Evolutionary conservation across 805 yeast genomes (phyloP), one percentile per base, ranked within the genome.

Genomic region (Hanseniaspora taiwanica): DNA sequence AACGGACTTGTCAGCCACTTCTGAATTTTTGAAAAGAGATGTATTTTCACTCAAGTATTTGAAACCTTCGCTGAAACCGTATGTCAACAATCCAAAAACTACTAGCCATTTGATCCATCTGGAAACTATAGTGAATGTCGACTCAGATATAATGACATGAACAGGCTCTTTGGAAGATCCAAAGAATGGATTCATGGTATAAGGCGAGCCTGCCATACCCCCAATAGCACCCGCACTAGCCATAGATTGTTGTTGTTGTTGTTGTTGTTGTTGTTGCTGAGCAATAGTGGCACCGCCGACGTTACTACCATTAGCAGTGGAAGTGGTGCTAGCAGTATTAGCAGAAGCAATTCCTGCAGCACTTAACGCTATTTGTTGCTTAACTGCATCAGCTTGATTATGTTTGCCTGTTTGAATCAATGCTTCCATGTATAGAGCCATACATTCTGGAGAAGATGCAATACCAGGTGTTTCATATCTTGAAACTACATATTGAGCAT

Each of bases 401-500:
- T 68, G 66, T 50, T 83, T 78, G 32, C 96, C 96, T 46, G 78
- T 66, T 52, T 75, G 76, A 48, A 73, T 75, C 50, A 91, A 65
- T 2, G 97, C 97, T 46, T 81, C 84, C 44, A 77, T 66, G 58
- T 91, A 91, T 29, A 82, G 65, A 46, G 70, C 71, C 40, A 85
- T 76, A 63, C 96, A 82, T 46, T 81, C 93, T 2, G 75, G 70
- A 42, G 82, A 78, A 10, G 79, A 65, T 8, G 94, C 91, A 40
- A 91, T 83, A n/a, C 95, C 95, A 0, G 91, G 81, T 7, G 93
- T 81, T 58, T 93, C 97, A 57, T 74, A 93, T 44, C 99, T 72
- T 42, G 91, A 80, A n/a, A 89, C 85, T 6, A 91, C 95, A 40
- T 89, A 79, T 52, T 86, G 94, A n/a, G 98, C 97, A 56, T 85